Conservation (phyloP, 2,329 filamentous ascomycete genomes). For the Beauveria rudraprayagi region DNA sequence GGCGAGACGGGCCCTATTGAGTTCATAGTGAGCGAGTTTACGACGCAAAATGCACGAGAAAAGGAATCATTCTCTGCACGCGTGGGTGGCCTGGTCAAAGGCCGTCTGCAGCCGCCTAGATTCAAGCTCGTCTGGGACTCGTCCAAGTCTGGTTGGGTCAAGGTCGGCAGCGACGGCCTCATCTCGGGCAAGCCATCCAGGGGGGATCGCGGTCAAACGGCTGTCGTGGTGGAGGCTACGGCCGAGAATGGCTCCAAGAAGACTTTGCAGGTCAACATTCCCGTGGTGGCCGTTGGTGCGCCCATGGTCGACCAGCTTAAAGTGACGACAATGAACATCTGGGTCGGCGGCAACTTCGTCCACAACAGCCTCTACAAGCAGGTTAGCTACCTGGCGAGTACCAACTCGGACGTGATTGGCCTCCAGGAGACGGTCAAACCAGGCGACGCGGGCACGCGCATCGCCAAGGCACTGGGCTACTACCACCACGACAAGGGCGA, state of each 20-base stretch:
- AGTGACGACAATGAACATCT: constrained; percentile 33
- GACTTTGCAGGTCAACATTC: constrained; percentile 24
- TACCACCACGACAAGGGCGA: constrained; percentile 27
- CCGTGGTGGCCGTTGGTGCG: constrained; percentile 19
- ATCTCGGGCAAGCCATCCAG: constrained; percentile 27
- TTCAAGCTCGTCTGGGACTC: constrained; percentile 21
- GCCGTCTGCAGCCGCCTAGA: constrained; percentile 16
- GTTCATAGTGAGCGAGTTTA: constrained; percentile 24
- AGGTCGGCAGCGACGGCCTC: constrained; percentile 23
- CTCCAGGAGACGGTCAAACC: constrained; percentile 26
- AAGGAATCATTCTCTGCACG: constrained; percentile 25
- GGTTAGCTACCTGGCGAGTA: constrained; percentile 25
- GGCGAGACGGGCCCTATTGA: constrained; percentile 13
- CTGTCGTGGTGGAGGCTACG: constrained; percentile 22
- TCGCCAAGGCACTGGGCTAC: constrained; percentile 33
- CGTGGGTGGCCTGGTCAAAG: constrained; percentile 26
- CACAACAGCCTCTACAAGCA: constrained; percentile 32
- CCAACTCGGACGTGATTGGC: constrained; percentile 28
- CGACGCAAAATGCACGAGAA: constrained; percentile 28
- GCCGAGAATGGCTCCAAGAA: constrained; percentile 18
- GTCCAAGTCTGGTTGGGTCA: constrained; percentile 24
- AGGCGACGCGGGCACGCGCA: constrained; percentile 22
- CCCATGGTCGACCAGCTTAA: constrained; percentile 26
- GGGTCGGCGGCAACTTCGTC: constrained; percentile 29
- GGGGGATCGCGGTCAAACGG: constrained; percentile 14